Conservation (phyloP, 306 rosid species). For the Prunus persica region Prunus_persica_NCBIv2 NC_034009.1:1658501-1659000, state of each 20-base stretch:
- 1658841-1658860: background rate
- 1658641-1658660: slow-evolving; percentile 2
- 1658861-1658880: background rate
- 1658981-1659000: slow-evolving; percentile 27
- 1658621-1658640: slow-evolving; percentile 44
- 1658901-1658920: slow-evolving; percentile 15
- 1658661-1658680: slow-evolving; percentile 7
- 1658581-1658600: slow-evolving; percentile 55
- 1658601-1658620: slow-evolving; percentile 80
- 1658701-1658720: slow-evolving; percentile 36
- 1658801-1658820: background rate
- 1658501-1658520: slow-evolving; percentile 11
- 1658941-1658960: slow-evolving; percentile 30
- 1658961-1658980: slow-evolving; percentile 13
- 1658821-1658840: slow-evolving; percentile 2
- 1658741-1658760: slow-evolving; percentile 15
- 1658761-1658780: background rate
- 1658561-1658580: slow-evolving; percentile 57
- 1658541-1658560: slow-evolving; percentile 38
- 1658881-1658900: slow-evolving; percentile 11
- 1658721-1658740: slow-evolving; percentile 2
- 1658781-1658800: slow-evolving; percentile 10
- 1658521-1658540: slow-evolving; percentile 23
- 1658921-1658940: slow-evolving; percentile 26
- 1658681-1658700: slow-evolving; percentile 20